Percentiles rank a stretch among this genome's conserved stretches.
These are phyloP conservation scores for Mycosarcoma mackinlayi DNA, from an alignment of 1,284 basidiomycete species.

Conservation along the genomic window DNA sequence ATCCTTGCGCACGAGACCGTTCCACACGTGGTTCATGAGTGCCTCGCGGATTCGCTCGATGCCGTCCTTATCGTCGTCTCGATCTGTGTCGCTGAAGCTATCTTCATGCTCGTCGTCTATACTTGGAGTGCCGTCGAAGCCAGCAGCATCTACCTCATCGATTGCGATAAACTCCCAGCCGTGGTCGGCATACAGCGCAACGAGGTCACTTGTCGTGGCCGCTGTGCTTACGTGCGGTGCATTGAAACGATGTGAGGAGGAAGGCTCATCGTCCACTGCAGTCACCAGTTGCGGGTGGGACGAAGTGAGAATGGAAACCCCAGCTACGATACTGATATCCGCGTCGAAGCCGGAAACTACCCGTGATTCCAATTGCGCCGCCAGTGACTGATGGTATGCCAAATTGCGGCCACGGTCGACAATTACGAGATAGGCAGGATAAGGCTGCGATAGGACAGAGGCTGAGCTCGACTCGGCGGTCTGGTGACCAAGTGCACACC, in stretches of 20 bases:
- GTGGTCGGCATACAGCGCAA: slow-evolving; percentile 50
- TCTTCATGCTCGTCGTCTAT: slow-evolving; percentile 18
- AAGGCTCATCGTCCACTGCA: slow-evolving; percentile 13
- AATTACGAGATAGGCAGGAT: slow-evolving; percentile 38
- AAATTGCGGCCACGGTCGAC: slow-evolving; percentile 33
- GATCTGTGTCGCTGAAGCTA: slow-evolving; percentile 18
- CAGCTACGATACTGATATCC: slow-evolving; percentile 43
- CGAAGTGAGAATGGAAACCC: slow-evolving; percentile 19
- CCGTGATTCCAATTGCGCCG: slow-evolving; percentile 14
- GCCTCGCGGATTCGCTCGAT: slow-evolving; percentile 57
- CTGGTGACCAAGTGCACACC: neutral
- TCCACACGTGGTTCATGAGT: slow-evolving; percentile 58
- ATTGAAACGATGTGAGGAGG: neutral
- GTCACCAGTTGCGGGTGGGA: slow-evolving; percentile 14
- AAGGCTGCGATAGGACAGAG: slow-evolving; percentile 9
- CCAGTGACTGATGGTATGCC: slow-evolving; percentile 22
- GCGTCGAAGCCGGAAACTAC: slow-evolving; percentile 28
- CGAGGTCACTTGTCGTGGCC: slow-evolving; percentile 40
- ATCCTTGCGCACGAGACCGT: slow-evolving; percentile 48
- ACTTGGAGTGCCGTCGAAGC: neutral
- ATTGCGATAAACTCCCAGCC: slow-evolving; percentile 61
- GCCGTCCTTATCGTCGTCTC: slow-evolving; percentile 39
- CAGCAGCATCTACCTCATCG: slow-evolving; percentile 30
- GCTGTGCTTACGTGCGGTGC: neutral
- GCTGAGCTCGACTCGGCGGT: neutral